Percentiles rank a stretch among this genome's conserved stretches.
These are phyloP conservation scores for Pulveroboletus sp. DNA, from an alignment of 768 basidiomycete genomes.

Conservation along the genomic window DNA sequence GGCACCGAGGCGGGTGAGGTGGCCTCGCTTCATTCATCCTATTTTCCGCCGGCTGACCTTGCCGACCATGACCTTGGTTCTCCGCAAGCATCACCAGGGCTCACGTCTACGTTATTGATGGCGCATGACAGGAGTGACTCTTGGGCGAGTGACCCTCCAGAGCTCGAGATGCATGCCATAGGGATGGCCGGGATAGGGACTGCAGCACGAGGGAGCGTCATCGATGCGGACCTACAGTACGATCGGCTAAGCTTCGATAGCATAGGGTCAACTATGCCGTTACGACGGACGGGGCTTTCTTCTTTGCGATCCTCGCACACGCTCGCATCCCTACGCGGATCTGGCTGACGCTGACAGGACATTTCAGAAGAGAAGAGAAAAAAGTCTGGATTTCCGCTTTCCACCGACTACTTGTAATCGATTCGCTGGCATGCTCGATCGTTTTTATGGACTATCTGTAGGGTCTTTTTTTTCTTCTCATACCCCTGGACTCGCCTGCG, in stretches of 20 bases:
- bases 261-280: conserved; percentile 4
- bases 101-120: conserved; percentile 31
- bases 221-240: conserved; percentile 13
- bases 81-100: conserved; percentile 24
- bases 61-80: conserved; percentile 12
- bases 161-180: conserved; percentile 16
- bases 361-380: background rate
- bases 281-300: background rate
- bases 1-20: conserved; percentile 22
- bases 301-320: conserved; percentile 6
- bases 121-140: conserved; percentile 23
- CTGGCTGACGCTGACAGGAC: conserved; percentile 8
- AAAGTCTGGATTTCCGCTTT: background rate
- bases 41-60: conserved; percentile 3
- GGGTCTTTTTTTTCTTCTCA: background rate
- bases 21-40: conserved; percentile 8
- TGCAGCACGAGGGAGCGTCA: conserved; percentile 31
- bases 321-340: background rate
- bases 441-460: background rate
- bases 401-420: background rate
- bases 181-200: conserved; percentile 49
- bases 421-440: background rate
- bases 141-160: conserved; percentile 12
- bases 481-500: background rate
- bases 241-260: conserved; percentile 14